Percentiles rank a stretch among this genome's conserved stretches.
These are phyloP conservation scores for Magnusiomyces paraingens DNA, from an alignment of 1,139 yeast species.

Conservation along the genomic window DNA sequence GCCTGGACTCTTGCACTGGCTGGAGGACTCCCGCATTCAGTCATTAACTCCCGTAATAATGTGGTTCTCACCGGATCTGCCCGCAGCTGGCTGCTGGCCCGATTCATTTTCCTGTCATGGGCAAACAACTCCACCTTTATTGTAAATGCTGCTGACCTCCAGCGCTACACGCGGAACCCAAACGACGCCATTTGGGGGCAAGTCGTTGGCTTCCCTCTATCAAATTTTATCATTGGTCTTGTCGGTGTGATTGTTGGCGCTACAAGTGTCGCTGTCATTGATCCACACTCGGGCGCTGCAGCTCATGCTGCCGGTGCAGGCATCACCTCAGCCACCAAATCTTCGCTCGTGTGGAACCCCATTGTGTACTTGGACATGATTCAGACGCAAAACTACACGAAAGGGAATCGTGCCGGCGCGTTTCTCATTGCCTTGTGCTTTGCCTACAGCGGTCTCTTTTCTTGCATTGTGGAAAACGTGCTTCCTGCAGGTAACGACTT, in stretches of 20 bases:
- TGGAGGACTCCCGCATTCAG: constrained; percentile 39
- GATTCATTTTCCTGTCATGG: constrained; percentile 59
- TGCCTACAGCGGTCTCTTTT: constrained; percentile 35
- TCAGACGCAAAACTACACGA: constrained; percentile 6
- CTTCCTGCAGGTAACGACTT: constrained; percentile 56
- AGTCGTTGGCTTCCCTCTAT: constrained; percentile 56
- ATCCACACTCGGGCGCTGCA: constrained; percentile 20
- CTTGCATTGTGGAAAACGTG: constrained; percentile 50
- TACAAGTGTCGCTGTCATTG: constrained; percentile 57
- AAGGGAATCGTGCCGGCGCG: constrained; percentile 67
- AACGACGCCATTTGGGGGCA: constrained; percentile 44
- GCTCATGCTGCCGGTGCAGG: no score
- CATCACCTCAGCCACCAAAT: not conserved
- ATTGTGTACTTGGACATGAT: constrained; percentile 16
- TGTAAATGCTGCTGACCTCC: constrained; percentile 73
- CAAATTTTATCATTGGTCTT: constrained; percentile 64
- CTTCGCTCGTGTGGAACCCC: constrained; percentile 42
- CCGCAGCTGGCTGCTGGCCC: constrained; percentile 67
- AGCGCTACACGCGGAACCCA: constrained; percentile 59
- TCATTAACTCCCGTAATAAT: not conserved
- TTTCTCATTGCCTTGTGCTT: constrained; percentile 62
- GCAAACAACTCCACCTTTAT: constrained; percentile 75
- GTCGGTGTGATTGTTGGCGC: constrained; percentile 73
- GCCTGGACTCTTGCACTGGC: constrained; percentile 68
- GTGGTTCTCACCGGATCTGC: constrained; percentile 39